Percentiles rank a stretch among this genome's conserved stretches.
These are phyloP conservation scores for Lentinula sp. DNA, from an alignment of 768 basidiomycete genomes.

Conservation along the genomic window DNA sequence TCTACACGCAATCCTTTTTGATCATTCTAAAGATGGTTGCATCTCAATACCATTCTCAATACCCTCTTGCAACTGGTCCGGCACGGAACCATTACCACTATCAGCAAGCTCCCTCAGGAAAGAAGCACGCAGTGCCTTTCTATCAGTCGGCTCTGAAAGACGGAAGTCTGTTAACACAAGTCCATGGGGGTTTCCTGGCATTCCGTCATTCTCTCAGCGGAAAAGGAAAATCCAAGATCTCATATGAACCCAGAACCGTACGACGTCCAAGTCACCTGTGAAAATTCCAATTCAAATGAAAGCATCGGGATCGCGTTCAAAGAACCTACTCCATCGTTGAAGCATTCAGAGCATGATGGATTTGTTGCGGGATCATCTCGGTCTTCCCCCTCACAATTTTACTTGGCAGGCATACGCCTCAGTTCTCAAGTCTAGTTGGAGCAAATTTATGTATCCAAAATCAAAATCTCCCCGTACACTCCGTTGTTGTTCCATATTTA, in stretches of 20 bases:
- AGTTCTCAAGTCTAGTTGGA: slow-evolving; percentile 12
- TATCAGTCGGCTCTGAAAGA: slow-evolving; percentile 16
- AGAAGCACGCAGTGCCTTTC: background rate
- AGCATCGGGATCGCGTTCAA: background rate
- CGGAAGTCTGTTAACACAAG: slow-evolving; percentile 19
- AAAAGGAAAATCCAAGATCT: slow-evolving; percentile 2
- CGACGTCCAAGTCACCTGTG: slow-evolving; percentile 20
- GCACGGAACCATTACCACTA: background rate
- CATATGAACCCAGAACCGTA: slow-evolving; percentile 29
- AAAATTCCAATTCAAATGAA: background rate
- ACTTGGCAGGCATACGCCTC: slow-evolving; percentile 23
- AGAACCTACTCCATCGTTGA: slow-evolving; percentile 20
- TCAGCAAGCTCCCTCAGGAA: background rate
- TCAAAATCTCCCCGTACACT: slow-evolving; percentile 19
- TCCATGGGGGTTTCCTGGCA: slow-evolving; percentile 28
- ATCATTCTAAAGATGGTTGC: background rate
- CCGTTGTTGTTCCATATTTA: background rate
- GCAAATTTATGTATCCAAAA: slow-evolving; percentile 9
- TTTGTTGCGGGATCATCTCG: background rate
- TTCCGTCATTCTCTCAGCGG: slow-evolving; percentile 20
- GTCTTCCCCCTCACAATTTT: slow-evolving; percentile 10
- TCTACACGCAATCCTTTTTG: background rate
- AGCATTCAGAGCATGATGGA: slow-evolving; percentile 7
- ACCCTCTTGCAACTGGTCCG: background rate
- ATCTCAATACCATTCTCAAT: background rate